Evolutionary conservation across 1,284 basidiomycete species (phyloP), one percentile per base, ranked within the genome.

Genomic region (Spongispora temasekensis): DNA sequence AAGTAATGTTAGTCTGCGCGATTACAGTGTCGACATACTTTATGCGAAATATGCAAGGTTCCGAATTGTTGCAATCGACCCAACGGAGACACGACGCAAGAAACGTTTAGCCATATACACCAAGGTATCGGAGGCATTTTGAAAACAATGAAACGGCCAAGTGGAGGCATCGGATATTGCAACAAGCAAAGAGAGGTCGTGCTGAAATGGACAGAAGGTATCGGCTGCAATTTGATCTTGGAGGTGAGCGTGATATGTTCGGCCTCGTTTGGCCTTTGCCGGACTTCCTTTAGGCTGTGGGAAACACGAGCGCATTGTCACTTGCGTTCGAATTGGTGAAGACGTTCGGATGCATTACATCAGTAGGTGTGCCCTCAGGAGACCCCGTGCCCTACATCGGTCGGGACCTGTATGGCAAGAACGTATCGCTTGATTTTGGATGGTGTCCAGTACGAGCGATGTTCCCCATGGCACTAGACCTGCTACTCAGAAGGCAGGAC

Each of bases 361-460:
- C 89, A 6, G 90, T 93, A 23, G 94, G 94, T 7, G 90, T 93
- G 17, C 88, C 90, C 61, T 81, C 84, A 58, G 78, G 75, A 50
- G 77, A 78, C 1, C 78, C 73, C 10, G 64, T 90, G 32, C 89
- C 89, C 0, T 86, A 87, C 66, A 84, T 79, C 8, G 88, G 89
- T 15, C 75, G 79, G 9, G 78, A 87, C 50, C 73, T 93, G 46
- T 97, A 96, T 75, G 82, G 87, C 76, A 94, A 95, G 77, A 95
- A 95, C 70, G 81, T 90, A 6, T 88, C 87, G 2, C 78, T 93
- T 57, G 88, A 91, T 67, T 95, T 94, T 71, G 95, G 94, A 10
- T 83, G 94, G 19, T 97, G 94, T 70, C 93, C 93, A 19, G 94
- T 93, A 8, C 83, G 89, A 17, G 86, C 89, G 1, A 88, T 94